These are phyloP conservation scores for Rhizomucor miehei DNA, from an alignment of 371 early-diverging fungal species.

Conservation along the genomic window DNA sequence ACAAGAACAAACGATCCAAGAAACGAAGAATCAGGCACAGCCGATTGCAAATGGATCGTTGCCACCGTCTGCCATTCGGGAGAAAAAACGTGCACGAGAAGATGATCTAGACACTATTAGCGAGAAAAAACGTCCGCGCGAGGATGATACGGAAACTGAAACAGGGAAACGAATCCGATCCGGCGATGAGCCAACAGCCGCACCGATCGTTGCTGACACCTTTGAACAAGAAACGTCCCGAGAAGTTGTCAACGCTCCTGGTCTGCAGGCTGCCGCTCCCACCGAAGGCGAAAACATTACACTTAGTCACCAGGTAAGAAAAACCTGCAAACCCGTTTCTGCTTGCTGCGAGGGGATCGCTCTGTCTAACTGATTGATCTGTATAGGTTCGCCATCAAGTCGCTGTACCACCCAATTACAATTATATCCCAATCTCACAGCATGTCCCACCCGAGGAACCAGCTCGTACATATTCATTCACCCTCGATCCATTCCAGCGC, in stretches of 20 bases:
- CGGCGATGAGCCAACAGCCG: constrained; percentile 20
- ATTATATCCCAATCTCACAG: constrained; percentile 83
- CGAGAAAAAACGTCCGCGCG: constrained; percentile 12
- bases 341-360: not conserved
- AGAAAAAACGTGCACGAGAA: constrained; percentile 1
- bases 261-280: constrained; percentile 52
- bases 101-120: no score
- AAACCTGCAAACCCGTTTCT: not conserved
- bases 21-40: not conserved
- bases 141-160: constrained; percentile 8
- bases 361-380: not conserved
- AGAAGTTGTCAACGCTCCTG: constrained; percentile 66
- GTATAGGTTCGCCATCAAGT: constrained; percentile 91
- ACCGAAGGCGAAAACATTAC: constrained; percentile 57
- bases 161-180: constrained; percentile 11
- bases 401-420: constrained; percentile 85
- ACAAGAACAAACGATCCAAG: not conserved
- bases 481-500: constrained; percentile 98
- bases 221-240: constrained; percentile 78
- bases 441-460: constrained; percentile 80
- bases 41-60: not conserved
- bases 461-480: constrained; percentile 91
- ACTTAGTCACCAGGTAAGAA: constrained; percentile 50
- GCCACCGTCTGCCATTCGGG: not conserved
- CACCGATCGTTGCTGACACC: constrained; percentile 75